Conservation (phyloP, 768 basidiomycete genomes). For the Amanita fuliginea region DNA sequence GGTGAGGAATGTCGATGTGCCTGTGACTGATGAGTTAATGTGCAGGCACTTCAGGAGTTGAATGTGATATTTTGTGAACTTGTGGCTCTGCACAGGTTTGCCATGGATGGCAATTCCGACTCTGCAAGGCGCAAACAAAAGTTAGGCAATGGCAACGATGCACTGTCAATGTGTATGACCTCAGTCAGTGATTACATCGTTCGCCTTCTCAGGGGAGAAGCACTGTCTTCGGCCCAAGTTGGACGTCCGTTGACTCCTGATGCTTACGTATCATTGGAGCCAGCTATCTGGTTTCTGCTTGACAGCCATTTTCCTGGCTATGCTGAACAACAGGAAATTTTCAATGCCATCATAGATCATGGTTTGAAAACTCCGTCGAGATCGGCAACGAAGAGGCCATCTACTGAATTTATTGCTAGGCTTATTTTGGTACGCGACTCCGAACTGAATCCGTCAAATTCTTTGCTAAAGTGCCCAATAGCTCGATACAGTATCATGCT, state of each 20-base stretch:
- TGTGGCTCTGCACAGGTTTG: slow-evolving; percentile 47
- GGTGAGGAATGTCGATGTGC: slow-evolving; percentile 20
- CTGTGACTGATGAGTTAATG: slow-evolving; percentile 18
- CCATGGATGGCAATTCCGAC: slow-evolving; percentile 8
- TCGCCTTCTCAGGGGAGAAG: slow-evolving; percentile 43
- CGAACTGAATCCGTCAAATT: not conserved
- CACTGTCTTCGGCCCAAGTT: slow-evolving; percentile 29
- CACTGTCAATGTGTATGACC: slow-evolving; percentile 33
- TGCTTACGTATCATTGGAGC: slow-evolving; percentile 59
- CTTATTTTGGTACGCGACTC: slow-evolving; percentile 44
- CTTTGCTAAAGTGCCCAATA: slow-evolving; percentile 17
- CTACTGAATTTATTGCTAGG: slow-evolving; percentile 67
- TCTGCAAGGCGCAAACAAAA: not conserved
- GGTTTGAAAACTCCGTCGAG: slow-evolving; percentile 45
- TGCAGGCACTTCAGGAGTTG: slow-evolving; percentile 57
- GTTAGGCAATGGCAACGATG: slow-evolving; percentile 5
- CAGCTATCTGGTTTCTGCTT: slow-evolving; percentile 70
- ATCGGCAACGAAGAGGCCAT: slow-evolving; percentile 52
- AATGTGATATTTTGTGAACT: slow-evolving; percentile 75
- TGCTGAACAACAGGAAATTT: slow-evolving; percentile 22
- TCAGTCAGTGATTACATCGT: slow-evolving; percentile 46
- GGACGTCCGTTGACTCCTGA: slow-evolving; percentile 39
- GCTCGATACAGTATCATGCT: slow-evolving; percentile 50
- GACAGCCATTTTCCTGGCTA: slow-evolving; percentile 7
- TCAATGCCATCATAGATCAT: slow-evolving; percentile 55